phyloP scores from a whole-genome alignment of 805 yeast species.

The Saccharomycopsis amapae region DNA sequence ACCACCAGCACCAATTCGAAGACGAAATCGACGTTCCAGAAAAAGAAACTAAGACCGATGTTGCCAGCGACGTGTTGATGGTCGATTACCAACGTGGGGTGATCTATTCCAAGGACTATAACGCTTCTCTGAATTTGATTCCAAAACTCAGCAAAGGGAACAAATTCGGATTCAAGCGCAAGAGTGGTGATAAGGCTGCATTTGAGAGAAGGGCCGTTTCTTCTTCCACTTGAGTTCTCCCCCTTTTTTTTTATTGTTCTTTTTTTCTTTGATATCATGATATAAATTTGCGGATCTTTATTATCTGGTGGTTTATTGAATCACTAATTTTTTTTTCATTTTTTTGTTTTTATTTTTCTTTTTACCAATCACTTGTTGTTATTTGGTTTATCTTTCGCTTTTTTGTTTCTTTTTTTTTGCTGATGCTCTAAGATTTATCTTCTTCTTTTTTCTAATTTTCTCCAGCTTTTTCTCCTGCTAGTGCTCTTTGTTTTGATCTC shows the following conservation, averaged over 20 bases:
- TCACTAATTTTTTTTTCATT: background rate
- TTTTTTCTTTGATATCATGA: background rate
- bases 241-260: conserved; percentile 2
- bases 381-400: too few species aligned
- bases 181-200: conserved; percentile 6
- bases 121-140: conserved; percentile 10
- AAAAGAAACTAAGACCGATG: conserved; percentile 15
- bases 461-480: too few species aligned
- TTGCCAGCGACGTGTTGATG: conserved; percentile 19
- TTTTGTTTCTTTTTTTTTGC: too few species aligned
- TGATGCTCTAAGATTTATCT: too few species aligned
- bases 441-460: too few species aligned
- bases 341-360: background rate
- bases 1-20: too few species aligned
- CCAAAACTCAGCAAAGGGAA: conserved; percentile 11
- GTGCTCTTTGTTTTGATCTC: too few species aligned
- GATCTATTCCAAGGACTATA: conserved; percentile 18
- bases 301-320: too few species aligned
- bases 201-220: conserved; percentile 14
- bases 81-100: conserved; percentile 18
- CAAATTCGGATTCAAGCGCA: conserved; percentile 14
- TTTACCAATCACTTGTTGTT: background rate
- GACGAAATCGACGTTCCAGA: conserved; percentile 2
- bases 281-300: too few species aligned
- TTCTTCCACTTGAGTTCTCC: background rate